Evolutionary conservation across 106 monocot species (phyloP).

Genomic region (Allium cepa): DNA sequence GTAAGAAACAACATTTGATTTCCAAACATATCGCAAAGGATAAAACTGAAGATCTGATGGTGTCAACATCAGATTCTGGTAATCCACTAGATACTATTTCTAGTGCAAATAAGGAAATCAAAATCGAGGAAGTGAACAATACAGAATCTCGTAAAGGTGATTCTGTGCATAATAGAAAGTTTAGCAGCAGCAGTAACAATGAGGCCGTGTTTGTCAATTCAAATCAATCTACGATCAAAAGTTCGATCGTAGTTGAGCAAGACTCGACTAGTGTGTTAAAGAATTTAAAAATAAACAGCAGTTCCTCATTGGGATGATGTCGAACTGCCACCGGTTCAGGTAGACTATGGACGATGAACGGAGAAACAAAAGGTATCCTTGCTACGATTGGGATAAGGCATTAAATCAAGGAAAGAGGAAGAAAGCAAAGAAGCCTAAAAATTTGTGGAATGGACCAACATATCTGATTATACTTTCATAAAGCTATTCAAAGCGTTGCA

Average conservation of each 20-base stretch:
- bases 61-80: conserved; percentile 43
- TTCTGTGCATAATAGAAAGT: background rate
- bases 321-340: conserved; percentile 14
- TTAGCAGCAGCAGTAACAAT: background rate
- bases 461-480: too few relatives aligned
- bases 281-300: conserved; percentile 30
- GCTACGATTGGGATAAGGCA: conserved; percentile 42
- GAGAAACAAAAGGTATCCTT: conserved; percentile 18
- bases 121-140: background rate
- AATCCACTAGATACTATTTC: background rate
- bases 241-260: background rate
- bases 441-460: conserved; percentile 18
- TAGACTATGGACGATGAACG: conserved; percentile 8
- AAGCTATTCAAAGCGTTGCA: too few relatives aligned
- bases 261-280: background rate
- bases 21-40: conserved; percentile 10
- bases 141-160: background rate
- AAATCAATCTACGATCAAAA: background rate
- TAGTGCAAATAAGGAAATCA: background rate
- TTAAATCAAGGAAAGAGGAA: conserved; percentile 80
- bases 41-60: conserved; percentile 5
- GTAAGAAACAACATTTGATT: conserved; percentile 19
- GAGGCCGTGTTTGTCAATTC: background rate
- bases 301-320: conserved; percentile 67
- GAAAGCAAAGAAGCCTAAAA: conserved; percentile 43